A percentile compares a stretch with the other conserved stretches of the same genome.
phyloP scores from a whole-genome alignment of 768 basidiomycete genomes.

The Psilocybe azurescens region DNA sequence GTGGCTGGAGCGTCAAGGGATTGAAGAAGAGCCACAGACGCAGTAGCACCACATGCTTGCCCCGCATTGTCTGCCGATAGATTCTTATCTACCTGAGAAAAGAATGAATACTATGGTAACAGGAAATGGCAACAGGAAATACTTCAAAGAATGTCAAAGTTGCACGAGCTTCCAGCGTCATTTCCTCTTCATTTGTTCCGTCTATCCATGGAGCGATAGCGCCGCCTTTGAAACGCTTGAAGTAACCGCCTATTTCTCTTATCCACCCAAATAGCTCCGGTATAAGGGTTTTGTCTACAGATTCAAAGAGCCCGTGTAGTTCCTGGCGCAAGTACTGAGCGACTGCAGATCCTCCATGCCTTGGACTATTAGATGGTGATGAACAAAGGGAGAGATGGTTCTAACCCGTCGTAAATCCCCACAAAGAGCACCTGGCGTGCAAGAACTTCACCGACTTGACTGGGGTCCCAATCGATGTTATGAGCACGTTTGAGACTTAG shows the following conservation, averaged over 20 bases:
- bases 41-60: conserved; percentile 85
- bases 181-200: conserved; percentile 35
- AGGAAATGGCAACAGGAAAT: conserved; percentile 21
- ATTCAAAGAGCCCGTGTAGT: conserved; percentile 84
- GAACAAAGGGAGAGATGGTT: conserved; percentile 24
- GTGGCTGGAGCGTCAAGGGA: conserved; percentile 80
- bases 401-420: conserved; percentile 90
- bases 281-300: conserved; percentile 70
- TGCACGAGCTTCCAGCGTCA: conserved; percentile 86
- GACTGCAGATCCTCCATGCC: conserved; percentile 92
- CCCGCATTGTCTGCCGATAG: conserved; percentile 73
- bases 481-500: conserved; percentile 64
- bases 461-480: conserved; percentile 76
- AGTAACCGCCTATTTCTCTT: conserved; percentile 87
- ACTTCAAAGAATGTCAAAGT: conserved; percentile 90
- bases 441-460: conserved; percentile 53
- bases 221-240: conserved; percentile 87
- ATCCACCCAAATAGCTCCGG: conserved; percentile 80
- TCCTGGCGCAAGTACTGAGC: conserved; percentile 87
- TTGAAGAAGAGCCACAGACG: conserved; percentile 90
- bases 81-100: conserved; percentile 70
- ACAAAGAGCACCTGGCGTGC: conserved; percentile 83
- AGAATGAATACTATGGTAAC: conserved; percentile 5
- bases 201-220: conserved; percentile 72
- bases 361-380: conserved; percentile 32